phyloP scores from a whole-genome alignment of 2,329 filamentous ascomycete species.

The Dactylellina haptotyla region DNA sequence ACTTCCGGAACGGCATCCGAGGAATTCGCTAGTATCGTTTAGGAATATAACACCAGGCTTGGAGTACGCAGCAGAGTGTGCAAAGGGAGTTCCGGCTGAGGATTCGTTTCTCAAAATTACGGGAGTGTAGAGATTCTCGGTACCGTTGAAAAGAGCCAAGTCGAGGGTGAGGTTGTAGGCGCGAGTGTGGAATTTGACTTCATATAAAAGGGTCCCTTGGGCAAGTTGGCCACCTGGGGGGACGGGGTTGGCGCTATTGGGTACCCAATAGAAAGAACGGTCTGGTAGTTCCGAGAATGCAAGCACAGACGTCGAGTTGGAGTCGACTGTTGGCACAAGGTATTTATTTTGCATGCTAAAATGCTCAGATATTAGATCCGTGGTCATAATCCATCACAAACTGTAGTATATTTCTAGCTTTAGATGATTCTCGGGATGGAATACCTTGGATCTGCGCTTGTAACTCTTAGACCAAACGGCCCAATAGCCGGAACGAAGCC shows the following conservation, averaged over 20 bases:
- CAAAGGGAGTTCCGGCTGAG: constrained; percentile 19
- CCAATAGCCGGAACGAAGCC: constrained; percentile 41
- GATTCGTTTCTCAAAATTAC: constrained; percentile 34
- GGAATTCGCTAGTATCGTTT: constrained; percentile 31
- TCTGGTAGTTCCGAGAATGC: constrained; percentile 17
- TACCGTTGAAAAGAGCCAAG: constrained; percentile 15
- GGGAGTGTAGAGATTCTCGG: constrained; percentile 24
- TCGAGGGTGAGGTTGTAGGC: constrained; percentile 47
- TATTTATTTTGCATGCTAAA: constrained; percentile 35
- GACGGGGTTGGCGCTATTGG: constrained; percentile 46
- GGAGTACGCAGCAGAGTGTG: constrained; percentile 23
- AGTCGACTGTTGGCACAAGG: constrained; percentile 5
- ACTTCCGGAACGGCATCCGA: constrained; percentile 9
- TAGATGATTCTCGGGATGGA: not conserved
- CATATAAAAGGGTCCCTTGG: constrained; percentile 41
- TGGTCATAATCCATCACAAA: not conserved
- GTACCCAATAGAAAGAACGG: constrained; percentile 50
- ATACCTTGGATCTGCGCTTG: constrained; percentile 13
- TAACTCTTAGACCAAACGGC: constrained; percentile 32
- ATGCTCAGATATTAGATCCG: not conserved
- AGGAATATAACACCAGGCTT: constrained; percentile 15
- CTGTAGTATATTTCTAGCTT: not conserved
- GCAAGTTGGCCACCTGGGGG: constrained; percentile 32
- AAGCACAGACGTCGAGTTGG: constrained; percentile 18
- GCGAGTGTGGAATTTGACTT: constrained; percentile 40